A percentile compares a stretch with the other conserved stretches of the same genome.
Conservation (phyloP, 805 yeast genomes). For the Maudiozyma serrabonitensis region DNA sequence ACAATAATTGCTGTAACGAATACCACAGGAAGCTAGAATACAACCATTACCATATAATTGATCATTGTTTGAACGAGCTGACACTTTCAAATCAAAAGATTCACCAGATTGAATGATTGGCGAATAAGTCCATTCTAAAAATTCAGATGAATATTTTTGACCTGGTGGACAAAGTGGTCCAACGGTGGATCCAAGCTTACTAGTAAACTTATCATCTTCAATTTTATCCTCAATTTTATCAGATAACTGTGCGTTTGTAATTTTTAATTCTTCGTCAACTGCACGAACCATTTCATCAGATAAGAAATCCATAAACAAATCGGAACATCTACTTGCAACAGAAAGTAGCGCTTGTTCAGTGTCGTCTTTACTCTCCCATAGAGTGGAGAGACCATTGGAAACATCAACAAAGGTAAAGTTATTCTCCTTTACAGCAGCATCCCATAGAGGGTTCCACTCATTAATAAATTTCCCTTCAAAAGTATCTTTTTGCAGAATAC, state of each 20-base stretch:
- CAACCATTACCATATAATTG: conserved; percentile 64
- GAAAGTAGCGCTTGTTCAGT: conserved; percentile 58
- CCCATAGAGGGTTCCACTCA: conserved; percentile 56
- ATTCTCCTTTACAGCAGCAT: conserved; percentile 31
- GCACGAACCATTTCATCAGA: conserved; percentile 80
- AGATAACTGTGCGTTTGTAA: conserved; percentile 62
- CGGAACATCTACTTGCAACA: conserved; percentile 68
- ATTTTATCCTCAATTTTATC: conserved; percentile 73
- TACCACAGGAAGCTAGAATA: conserved; percentile 73
- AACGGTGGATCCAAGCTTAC: conserved; percentile 41
- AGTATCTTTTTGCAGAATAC: conserved; percentile 64
- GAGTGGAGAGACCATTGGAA: conserved; percentile 41
- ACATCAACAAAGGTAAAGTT: conserved; percentile 41
- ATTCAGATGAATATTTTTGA: conserved; percentile 62
- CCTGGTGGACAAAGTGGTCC: conserved; percentile 31
- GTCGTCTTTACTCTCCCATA: conserved; percentile 69
- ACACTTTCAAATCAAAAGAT: conserved; percentile 70
- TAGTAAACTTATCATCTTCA: conserved; percentile 66
- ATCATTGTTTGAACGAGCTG: conserved; percentile 64
- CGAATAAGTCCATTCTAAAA: conserved; percentile 86
- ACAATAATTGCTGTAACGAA: conserved; percentile 82
- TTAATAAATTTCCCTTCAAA: conserved; percentile 76
- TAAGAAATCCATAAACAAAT: conserved; percentile 70
- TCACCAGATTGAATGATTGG: conserved; percentile 89
- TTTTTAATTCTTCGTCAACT: conserved; percentile 76